phyloP scores from a whole-genome alignment of 129 eudicot species.

The Daucus carota region DNA sequence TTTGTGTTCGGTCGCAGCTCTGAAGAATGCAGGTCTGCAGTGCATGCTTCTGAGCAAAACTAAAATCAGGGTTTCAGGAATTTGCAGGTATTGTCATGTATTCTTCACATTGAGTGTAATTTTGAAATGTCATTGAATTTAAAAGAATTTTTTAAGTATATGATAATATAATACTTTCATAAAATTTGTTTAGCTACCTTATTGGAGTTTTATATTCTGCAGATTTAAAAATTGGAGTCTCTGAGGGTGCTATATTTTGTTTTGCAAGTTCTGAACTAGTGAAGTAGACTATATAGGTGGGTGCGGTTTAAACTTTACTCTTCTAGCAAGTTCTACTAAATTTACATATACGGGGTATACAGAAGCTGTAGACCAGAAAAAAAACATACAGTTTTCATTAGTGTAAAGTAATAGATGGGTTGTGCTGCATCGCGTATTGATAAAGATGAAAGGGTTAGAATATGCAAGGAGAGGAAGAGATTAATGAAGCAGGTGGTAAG shows the following conservation, averaged over 20 bases:
- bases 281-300: not conserved
- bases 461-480: slow-evolving; percentile 52
- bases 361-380: not conserved
- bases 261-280: not conserved
- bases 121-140: not conserved
- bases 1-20: not conserved
- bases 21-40: not conserved
- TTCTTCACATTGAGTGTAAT: not conserved
- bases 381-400: not conserved
- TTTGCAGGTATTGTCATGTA: slow-evolving; percentile 9
- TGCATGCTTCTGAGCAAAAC: not conserved
- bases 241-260: not conserved
- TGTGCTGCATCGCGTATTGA: slow-evolving; percentile 51
- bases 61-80: not conserved
- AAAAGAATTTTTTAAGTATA: not conserved
- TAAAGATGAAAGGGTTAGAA: slow-evolving; percentile 47
- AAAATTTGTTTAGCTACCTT: not conserved
- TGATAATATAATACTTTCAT: not conserved
- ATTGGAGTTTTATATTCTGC: not conserved
- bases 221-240: not conserved
- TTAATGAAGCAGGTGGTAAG: slow-evolving; percentile 43
- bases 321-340: no score
- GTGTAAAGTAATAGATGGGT: slow-evolving; percentile 32
- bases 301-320: no score
- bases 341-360: not conserved